Evolutionary conservation across 2,329 filamentous ascomycete species (phyloP).

Genomic region (Fusarium torulosum): DNA sequence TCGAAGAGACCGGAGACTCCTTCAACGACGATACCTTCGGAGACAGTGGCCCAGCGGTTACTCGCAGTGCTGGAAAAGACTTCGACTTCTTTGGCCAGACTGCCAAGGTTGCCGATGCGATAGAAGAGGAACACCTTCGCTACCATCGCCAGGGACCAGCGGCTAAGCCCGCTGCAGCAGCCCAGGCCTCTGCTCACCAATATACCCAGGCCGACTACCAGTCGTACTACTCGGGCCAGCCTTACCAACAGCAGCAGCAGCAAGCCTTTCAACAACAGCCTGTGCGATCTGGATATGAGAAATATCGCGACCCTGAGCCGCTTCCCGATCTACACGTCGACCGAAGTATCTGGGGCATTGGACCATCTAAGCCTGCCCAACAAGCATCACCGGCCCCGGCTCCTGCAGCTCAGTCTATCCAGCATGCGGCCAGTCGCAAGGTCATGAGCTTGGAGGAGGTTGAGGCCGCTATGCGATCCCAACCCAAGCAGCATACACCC

Average conservation of each 20-base stretch:
- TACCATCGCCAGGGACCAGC: conserved; percentile 80
- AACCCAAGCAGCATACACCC: conserved; percentile 66
- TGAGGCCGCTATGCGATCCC: conserved; percentile 88
- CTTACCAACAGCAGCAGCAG: conserved; percentile 40
- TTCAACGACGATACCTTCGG: conserved; percentile 98
- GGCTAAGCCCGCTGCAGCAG: conserved; percentile 52
- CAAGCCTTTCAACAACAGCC: conserved; percentile 66
- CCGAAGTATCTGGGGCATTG: conserved; percentile 90
- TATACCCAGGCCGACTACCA: conserved; percentile 56
- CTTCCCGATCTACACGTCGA: conserved; percentile 93
- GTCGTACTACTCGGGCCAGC: conserved; percentile 43
- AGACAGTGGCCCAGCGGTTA: conserved; percentile 53
- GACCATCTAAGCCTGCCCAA: conserved; percentile 62
- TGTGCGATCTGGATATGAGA: conserved; percentile 87
- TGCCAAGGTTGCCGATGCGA: conserved; percentile 84
- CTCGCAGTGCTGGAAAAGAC: conserved; percentile 80
- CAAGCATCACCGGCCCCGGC: conserved; percentile 50
- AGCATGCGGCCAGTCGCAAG: conserved; percentile 68
- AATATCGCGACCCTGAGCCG: conserved; percentile 85
- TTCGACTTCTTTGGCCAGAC: conserved; percentile 98
- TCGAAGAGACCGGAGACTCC: conserved; percentile 91
- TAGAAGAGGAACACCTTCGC: conserved; percentile 91
- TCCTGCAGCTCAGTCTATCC: conserved; percentile 32
- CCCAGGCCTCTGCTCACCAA: conserved; percentile 53
- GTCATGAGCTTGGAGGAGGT: conserved; percentile 98